Evolutionary conservation across 768 basidiomycete genomes (phyloP), one percentile per base, ranked within the genome.

Genomic region (Pisolithus marmoratus): DNA sequence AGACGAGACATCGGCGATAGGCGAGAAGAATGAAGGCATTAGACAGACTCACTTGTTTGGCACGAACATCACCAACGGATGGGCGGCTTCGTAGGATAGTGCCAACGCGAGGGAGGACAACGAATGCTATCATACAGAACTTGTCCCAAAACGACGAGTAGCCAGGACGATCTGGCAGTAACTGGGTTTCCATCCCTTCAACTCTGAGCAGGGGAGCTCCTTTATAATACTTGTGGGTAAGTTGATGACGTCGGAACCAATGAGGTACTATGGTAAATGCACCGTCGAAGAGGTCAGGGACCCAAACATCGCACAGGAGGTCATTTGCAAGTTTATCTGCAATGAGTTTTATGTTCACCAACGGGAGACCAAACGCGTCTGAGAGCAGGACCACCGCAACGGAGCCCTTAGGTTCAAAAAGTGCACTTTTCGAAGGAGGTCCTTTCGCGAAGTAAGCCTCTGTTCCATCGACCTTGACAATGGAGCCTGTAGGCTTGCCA

Each of bases 211-310:
- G 54, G 15, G 71, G 71, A 7, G 54, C 56, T 9, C 73, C 72
- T 61, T 47, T 37, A 24, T 19, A 8, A 14, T 17, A 36, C 26
- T 3, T 40, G 53, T 20, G 56, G 47, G 37, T 3, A 19, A 27
- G 23, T 24, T 26, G 20, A 38, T 8, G 27, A 12, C 14, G 19
- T 44, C 14, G 14, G 23, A 17, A 57, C 12, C 38, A 38, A 5
- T 34, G 4, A 11, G 29, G 29, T 26, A 26, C n/a, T 26, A 7
- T 29, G 31, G 45, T 17, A 49, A 34, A 59, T 68, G 43, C 49
- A 78, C 82, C 83, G 54, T 70, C 61, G 57, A 83, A 85, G 45
- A 81, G 63, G 64, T 85, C 81, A 8, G 83, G 83, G 17, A 82
- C 71, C 77, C 80, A 85, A 17, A 83, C 82, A 57, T 85, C 83